A percentile compares a stretch with the other conserved stretches of the same genome.
Conservation (phyloP, 1,139 yeast species). For the Tardiomyces digboiensis region DNA sequence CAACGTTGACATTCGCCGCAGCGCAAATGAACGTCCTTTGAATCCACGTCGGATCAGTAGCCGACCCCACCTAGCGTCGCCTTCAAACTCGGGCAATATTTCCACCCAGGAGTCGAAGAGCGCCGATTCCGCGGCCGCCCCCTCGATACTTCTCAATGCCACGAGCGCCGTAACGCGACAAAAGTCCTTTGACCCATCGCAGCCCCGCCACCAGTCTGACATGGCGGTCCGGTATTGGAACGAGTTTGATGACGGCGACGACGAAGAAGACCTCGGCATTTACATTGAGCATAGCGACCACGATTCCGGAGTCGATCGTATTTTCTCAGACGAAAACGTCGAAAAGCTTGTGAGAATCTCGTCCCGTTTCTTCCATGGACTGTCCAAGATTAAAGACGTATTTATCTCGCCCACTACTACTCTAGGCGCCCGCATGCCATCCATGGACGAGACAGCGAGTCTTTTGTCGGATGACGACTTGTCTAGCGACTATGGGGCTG, state of each 20-base stretch:
- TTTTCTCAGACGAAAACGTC: background rate
- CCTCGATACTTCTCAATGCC: constrained; percentile 13
- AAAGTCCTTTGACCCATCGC: constrained; percentile 1
- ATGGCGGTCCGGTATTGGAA: constrained; percentile 53
- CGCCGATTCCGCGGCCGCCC: constrained; percentile 3
- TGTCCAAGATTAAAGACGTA: constrained; percentile 8
- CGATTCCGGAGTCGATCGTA: constrained; percentile 12
- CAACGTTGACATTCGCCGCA: constrained; percentile 25
- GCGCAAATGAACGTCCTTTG: constrained; percentile 10
- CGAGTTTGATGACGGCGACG: constrained; percentile 48
- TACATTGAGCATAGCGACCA: constrained; percentile 27
- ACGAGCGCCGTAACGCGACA: constrained; percentile 3
- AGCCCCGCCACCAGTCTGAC: background rate
- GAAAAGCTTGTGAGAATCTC: constrained; percentile 15
- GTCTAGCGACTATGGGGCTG: background rate
- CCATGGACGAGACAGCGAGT: constrained; percentile 7
- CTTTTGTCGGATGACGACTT: background rate
- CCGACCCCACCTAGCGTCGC: background rate
- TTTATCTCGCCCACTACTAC: background rate
- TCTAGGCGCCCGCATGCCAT: background rate
- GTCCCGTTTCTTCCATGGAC: constrained; percentile 12
- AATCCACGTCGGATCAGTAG: background rate
- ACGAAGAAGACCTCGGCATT: constrained; percentile 20
- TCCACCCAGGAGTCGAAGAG: background rate
- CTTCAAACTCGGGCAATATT: background rate